Evolutionary conservation across 2,329 filamentous ascomycete genomes (phyloP).

Genomic region (Neoscytalidium dimidiatum): DNA sequence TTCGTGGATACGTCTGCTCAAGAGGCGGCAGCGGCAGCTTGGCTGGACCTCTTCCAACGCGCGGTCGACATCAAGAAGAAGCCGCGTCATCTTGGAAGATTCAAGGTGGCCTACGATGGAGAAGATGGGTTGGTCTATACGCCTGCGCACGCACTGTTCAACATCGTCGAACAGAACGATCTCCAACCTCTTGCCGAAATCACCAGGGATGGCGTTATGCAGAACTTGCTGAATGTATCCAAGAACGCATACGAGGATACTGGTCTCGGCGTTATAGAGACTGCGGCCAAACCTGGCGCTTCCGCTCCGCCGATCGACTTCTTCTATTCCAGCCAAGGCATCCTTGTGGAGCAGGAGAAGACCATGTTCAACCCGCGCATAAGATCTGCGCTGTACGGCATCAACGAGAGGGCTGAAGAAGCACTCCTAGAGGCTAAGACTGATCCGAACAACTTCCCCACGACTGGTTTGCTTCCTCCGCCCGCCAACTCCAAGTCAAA

Average conservation of each 20-base stretch:
- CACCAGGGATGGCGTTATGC: slow-evolving; percentile 71
- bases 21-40: slow-evolving; percentile 71
- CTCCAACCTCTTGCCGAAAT: slow-evolving; percentile 68
- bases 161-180: slow-evolving; percentile 72
- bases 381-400: slow-evolving; percentile 74
- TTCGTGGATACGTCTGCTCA: slow-evolving; percentile 77
- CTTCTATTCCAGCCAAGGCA: slow-evolving; percentile 68
- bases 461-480: slow-evolving; percentile 67
- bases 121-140: slow-evolving; percentile 67
- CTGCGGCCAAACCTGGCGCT: slow-evolving; percentile 75
- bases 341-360: slow-evolving; percentile 66
- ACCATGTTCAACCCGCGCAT: slow-evolving; percentile 77
- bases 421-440: slow-evolving; percentile 73
- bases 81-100: slow-evolving; percentile 61
- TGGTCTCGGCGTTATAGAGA: slow-evolving; percentile 77
- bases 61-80: slow-evolving; percentile 60
- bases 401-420: slow-evolving; percentile 64
- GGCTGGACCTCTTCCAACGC: slow-evolving; percentile 71
- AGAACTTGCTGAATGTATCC: slow-evolving; percentile 77
- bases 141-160: slow-evolving; percentile 77
- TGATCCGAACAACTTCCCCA: slow-evolving; percentile 65
- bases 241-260: slow-evolving; percentile 64
- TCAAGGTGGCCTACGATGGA: slow-evolving; percentile 68
- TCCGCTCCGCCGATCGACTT: slow-evolving; percentile 86
- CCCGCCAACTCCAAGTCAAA: slow-evolving; percentile 80